Base-by-base conservation (phyloP, 2,329 filamentous ascomycete genomes). In the Byssoonygena ceratinophila region DNA sequence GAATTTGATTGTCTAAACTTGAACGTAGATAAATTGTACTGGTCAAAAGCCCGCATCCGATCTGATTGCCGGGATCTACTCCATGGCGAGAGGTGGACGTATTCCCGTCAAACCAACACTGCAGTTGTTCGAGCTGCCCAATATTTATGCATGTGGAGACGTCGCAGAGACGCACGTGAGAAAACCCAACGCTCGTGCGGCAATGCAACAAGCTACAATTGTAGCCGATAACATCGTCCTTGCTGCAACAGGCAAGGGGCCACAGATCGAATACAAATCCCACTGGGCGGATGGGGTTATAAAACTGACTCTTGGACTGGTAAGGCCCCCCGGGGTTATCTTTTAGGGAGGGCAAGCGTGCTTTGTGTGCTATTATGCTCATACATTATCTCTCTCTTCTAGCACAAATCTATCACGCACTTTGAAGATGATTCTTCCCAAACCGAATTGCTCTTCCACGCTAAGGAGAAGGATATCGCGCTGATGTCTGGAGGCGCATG, bases 131-230 rank as follows among this genome's bases (percentile, higher is more conserved):
- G 75, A 78, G 0, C 68, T 75, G 7, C 69, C 73, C 1, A 74
- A 80, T 55, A 70, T 84, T 1, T 85, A 81, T 58, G 77, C 76
- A 1, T 75, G 79, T n/a, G 82, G 82, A 16, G 82, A 85, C 56
- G 78, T 85, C 3, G 75, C 79, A 3, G 76, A 78, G 23, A 74
- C 73, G 1, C 70, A 72, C 0, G 68, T 69, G 0, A 64, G 68
- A 32, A 75, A 74, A 4, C 41, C 40, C 40, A 82, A 81, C 60
- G 78, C 75, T 0, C 71, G 80, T 8, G 74, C 78, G 0, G 78
- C 77, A 0, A 69, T 70, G 41, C 68, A 71, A 9, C 81, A 84
- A 59, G 77, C 75, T 2, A 66, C 69, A 27, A 59, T 78, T 3
- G 79, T 74, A 0, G 73, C 73, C 1, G 71, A 74, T 36, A 84